Percentiles rank a stretch among this genome's conserved stretches.
phyloP scores from a whole-genome alignment of 108 stramenopile genomes.

The Cyclostephanos invisitatus region DNA sequence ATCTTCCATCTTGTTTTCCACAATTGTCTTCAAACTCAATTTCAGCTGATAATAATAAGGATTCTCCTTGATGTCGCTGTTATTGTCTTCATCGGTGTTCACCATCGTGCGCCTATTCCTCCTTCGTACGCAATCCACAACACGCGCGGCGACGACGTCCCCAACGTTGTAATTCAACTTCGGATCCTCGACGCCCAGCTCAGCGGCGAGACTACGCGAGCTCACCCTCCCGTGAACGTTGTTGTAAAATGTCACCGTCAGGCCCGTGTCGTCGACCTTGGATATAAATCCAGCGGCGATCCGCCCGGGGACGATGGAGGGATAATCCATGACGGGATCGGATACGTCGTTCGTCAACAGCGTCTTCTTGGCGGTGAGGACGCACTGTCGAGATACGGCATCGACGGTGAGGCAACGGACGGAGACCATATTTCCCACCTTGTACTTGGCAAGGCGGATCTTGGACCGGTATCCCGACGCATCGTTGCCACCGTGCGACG shows the following conservation, averaged over 20 bases:
- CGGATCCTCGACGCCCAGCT: constrained; percentile 83
- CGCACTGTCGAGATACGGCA: constrained; percentile 56
- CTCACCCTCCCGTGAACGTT: constrained; percentile 75
- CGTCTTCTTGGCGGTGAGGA: constrained; percentile 80
- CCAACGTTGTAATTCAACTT: constrained; percentile 68
- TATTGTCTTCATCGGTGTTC: constrained; percentile 9
- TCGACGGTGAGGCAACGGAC: constrained; percentile 78
- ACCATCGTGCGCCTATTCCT: constrained; percentile 18
- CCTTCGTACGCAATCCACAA: constrained; percentile 55
- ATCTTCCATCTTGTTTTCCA: constrained; percentile 16
- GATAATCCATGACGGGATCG: constrained; percentile 56
- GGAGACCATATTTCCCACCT: constrained; percentile 72
- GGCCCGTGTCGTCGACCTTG: constrained; percentile 65
- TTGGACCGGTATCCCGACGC: constrained; percentile 67
- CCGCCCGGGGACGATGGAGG: constrained; percentile 38
- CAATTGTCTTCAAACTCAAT: constrained; percentile 47
- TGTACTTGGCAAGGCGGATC: constrained; percentile 68
- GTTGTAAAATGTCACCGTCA: constrained; percentile 86
- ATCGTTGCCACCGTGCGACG: constrained; percentile 42
- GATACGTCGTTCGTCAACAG: constrained; percentile 56
- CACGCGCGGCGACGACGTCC: constrained; percentile 75
- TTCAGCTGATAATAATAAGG: constrained; percentile 32
- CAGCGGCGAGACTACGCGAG: constrained; percentile 65
- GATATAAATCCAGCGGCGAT: constrained; percentile 74
- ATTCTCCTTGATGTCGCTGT: constrained; percentile 41